phyloP scores from a whole-genome alignment of 208 protist species.

The Trypanosoma rangeli region DNA sequence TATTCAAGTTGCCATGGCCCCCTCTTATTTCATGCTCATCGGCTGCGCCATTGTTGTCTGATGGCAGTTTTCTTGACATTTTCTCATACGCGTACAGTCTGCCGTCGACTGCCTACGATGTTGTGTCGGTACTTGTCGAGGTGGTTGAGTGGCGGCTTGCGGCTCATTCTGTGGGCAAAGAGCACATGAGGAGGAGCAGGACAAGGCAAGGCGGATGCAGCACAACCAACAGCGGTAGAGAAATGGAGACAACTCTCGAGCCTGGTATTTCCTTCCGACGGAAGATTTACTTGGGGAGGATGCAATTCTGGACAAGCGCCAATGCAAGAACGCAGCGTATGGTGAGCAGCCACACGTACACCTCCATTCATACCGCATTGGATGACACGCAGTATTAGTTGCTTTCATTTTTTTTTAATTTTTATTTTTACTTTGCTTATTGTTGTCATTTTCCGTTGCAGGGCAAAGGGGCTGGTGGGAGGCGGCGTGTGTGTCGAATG shows the following conservation, averaged over 20 bases:
- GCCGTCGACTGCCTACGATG: background rate
- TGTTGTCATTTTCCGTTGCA: too few species aligned
- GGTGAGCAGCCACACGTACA: conserved; percentile 20
- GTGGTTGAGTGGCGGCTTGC: conserved; percentile 30
- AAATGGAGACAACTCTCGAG: background rate
- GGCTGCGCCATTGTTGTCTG: background rate
- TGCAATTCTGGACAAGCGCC: conserved; percentile 32
- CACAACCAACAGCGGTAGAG: background rate
- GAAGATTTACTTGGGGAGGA: conserved; percentile 22
- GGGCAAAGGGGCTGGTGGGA: background rate
- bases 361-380: conserved; percentile 6
- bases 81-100: conserved; percentile 21
- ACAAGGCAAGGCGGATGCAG: background rate
- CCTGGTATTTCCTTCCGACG: background rate
- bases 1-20: conserved; percentile 29
- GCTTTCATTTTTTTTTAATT: background rate
- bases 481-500: background rate
- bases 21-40: conserved; percentile 6
- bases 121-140: conserved; percentile 31
- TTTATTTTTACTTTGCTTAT: background rate
- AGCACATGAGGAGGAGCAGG: background rate
- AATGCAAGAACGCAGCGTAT: conserved; percentile 13
- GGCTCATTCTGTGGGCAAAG: background rate
- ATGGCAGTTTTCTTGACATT: background rate
- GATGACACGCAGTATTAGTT: background rate